Conservation (phyloP, 371 early-diverging fungal species). For the Mycotypha africana region DNA sequence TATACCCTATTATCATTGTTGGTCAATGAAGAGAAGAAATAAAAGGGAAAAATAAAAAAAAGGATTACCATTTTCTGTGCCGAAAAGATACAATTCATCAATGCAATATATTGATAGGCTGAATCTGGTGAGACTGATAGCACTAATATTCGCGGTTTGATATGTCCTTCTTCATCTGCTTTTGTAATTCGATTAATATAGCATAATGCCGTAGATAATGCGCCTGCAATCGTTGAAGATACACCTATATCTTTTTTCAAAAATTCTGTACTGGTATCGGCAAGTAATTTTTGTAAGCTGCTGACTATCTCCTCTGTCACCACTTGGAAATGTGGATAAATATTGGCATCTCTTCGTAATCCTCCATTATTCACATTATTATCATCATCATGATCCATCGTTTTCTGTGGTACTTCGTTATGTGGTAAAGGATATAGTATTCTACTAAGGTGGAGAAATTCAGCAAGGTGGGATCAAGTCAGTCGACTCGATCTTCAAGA, state of each 20-base stretch:
- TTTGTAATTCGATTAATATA: slow-evolving; percentile 67
- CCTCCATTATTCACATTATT: slow-evolving; percentile 8
- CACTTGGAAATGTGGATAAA: slow-evolving; percentile 57
- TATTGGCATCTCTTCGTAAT: slow-evolving; percentile 47
- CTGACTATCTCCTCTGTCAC: slow-evolving; percentile 53
- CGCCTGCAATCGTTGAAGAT: slow-evolving; percentile 46
- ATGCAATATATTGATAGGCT: slow-evolving; percentile 85
- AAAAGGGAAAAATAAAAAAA: background rate
- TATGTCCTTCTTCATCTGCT: slow-evolving; percentile 49
- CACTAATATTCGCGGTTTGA: slow-evolving; percentile 80
- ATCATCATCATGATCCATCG: too few species aligned
- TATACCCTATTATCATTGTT: slow-evolving; percentile 49
- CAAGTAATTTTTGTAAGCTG: slow-evolving; percentile 38
- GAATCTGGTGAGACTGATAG: slow-evolving; percentile 84
- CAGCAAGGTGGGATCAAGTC: background rate
- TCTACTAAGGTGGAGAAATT: slow-evolving; percentile 31
- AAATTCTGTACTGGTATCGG: slow-evolving; percentile 34
- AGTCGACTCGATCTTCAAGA: background rate
- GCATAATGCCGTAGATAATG: slow-evolving; percentile 56
- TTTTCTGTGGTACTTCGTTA: slow-evolving; percentile 27
- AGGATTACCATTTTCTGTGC: slow-evolving; percentile 80
- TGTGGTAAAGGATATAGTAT: slow-evolving; percentile 50
- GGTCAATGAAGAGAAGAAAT: background rate
- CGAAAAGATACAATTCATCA: slow-evolving; percentile 96
- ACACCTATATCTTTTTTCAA: slow-evolving; percentile 39